Evolutionary conservation across 2,329 filamentous ascomycete species (phyloP).

Genomic region (Fusarium torulosum): DNA sequence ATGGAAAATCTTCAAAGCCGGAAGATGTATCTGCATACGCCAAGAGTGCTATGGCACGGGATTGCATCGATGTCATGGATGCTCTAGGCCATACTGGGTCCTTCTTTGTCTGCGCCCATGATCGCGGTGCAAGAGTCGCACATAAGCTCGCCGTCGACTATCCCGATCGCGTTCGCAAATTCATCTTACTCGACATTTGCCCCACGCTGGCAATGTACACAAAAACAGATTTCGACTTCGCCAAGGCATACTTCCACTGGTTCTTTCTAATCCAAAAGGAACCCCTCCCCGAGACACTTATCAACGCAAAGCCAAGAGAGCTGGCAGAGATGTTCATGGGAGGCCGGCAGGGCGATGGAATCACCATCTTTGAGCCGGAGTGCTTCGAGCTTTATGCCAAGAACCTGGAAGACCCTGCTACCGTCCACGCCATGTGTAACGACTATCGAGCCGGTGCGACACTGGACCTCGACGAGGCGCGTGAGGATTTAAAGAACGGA

Average conservation of each 20-base stretch:
- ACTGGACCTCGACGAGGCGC: conserved; percentile 64
- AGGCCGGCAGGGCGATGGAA: conserved; percentile 53
- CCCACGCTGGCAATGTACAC: conserved; percentile 68
- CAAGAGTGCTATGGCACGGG: conserved; percentile 63
- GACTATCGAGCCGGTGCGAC: conserved; percentile 68
- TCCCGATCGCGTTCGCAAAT: conserved; percentile 55
- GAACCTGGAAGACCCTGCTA: conserved; percentile 56
- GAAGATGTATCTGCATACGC: conserved; percentile 53
- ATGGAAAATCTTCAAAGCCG: conserved; percentile 64
- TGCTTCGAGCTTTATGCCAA: conserved; percentile 58
- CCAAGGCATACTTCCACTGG: conserved; percentile 69
- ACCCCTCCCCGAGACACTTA: conserved; percentile 64
- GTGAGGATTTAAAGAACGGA: conserved; percentile 58
- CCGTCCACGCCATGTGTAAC: conserved; percentile 64
- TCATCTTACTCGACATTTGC: conserved; percentile 65
- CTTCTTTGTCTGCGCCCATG: conserved; percentile 67
- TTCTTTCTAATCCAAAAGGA: conserved; percentile 67
- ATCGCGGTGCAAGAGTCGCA: conserved; percentile 67
- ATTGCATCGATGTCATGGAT: conserved; percentile 61
- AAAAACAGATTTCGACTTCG: conserved; percentile 57
- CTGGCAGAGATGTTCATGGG: conserved; percentile 60
- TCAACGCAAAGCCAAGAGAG: conserved; percentile 53
- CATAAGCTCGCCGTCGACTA: conserved; percentile 67
- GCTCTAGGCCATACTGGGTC: conserved; percentile 51
- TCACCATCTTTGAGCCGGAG: conserved; percentile 52